phyloP scores from a whole-genome alignment of 192 early-diverging fungal species.

The Linnemannia exigua region DNA sequence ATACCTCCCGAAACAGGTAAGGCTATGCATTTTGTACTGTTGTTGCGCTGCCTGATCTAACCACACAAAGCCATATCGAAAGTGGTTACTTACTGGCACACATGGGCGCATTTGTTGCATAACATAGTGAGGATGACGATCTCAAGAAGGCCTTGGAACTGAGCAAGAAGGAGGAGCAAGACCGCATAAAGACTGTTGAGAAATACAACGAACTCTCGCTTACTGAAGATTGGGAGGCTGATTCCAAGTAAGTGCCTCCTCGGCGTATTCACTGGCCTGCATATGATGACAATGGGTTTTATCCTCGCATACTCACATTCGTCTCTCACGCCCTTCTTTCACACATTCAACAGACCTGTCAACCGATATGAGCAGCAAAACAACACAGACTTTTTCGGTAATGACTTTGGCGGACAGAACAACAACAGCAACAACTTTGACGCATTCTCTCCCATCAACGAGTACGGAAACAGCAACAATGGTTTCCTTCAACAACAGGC shows the following conservation, averaged over 20 bases:
- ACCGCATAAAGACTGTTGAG: constrained; percentile 46
- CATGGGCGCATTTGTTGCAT: neutral
- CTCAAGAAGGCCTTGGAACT: constrained; percentile 59
- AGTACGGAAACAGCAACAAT: constrained; percentile 15
- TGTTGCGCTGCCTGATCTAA: neutral
- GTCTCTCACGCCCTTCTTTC: neutral
- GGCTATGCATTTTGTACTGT: neutral
- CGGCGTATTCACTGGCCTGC: no score
- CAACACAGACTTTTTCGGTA: constrained; percentile 50
- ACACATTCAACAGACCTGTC: constrained; percentile 8
- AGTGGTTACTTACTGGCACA: neutral
- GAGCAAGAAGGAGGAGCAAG: constrained; percentile 62
- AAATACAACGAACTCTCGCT: constrained; percentile 53
- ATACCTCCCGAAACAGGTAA: constrained; percentile 29
- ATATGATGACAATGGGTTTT: constrained; percentile 2
- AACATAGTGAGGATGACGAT: constrained; percentile 57
- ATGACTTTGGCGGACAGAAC: constrained; percentile 51
- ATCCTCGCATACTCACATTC: neutral
- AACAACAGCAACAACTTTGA: constrained; percentile 57
- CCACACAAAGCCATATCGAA: neutral
- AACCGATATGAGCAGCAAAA: constrained; percentile 48
- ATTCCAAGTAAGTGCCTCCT: constrained; percentile 26
- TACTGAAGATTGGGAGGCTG: constrained; percentile 54
- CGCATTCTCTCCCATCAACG: constrained; percentile 34
- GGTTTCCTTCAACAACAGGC: constrained; percentile 35